Base-by-base conservation (phyloP, 2,329 filamentous ascomycete species). In the Pyricularia sp. region DNA sequence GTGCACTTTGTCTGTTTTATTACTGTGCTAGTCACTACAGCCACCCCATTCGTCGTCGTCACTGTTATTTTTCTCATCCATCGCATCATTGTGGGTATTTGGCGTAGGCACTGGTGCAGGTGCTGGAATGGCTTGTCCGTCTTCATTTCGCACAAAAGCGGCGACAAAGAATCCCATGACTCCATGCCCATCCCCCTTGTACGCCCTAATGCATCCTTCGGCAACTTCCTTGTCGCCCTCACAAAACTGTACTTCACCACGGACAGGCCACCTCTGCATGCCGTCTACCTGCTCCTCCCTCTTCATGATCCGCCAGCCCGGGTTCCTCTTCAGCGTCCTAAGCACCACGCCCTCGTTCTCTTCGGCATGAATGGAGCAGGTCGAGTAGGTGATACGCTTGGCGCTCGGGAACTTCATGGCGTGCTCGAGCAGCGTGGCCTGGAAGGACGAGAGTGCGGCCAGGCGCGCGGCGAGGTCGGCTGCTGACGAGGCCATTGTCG, bases 161-260 rank as follows among this genome's bases (percentile, higher is more conserved):
- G 88, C 93, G 25, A 97, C 92, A 74, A 99, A 99, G 79, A 99
- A 98, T 0, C 95, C 94, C 86, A 97, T 97, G 0, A 94, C 92
- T 0, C 93, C 93, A 71, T 91, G 87, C 11, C 89, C 89, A 73
- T 94, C 93, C 30, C 88, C 91, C 73, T 94, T 92, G 77, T 91
- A 90, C 36, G 92, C 92, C 70, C 94, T 84, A 69, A 97, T 90
- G 75, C 93, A 97, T 2, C 86, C 91, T 30, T 94, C 89, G 6
- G 89, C 86, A 1, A 92, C 77, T 6, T 70, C 65, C 30, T 20
- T 26, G 67, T 88, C 80, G 1, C 84, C 85, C 4, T 74, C 74
- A 72, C 82, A 81, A 59, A 33, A 25, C 17, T 70, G 65, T 55
- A 75, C 74, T 61, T 84, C 82, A 25, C 88, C 91, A 69, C 87